These are phyloP conservation scores for Cryomyces minteri DNA, from an alignment of 495 filamentous ascomycete species.

Conservation along the genomic window DNA sequence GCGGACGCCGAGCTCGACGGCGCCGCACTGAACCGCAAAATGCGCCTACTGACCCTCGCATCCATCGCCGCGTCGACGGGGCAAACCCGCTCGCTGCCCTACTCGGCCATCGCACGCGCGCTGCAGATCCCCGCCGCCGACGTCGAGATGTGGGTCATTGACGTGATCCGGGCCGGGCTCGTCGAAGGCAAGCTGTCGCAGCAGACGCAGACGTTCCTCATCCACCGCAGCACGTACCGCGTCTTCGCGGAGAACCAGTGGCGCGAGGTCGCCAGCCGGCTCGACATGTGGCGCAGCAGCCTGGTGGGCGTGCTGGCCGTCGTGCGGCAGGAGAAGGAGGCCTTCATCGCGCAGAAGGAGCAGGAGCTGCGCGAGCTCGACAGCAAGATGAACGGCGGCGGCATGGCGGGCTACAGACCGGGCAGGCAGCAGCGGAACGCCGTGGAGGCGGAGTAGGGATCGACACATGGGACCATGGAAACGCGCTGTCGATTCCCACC, in stretches of 20 bases:
- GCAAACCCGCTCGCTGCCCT: conserved; percentile 66
- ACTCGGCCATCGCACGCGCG: conserved; percentile 59
- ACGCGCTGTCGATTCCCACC: too few relatives aligned
- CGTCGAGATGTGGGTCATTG: conserved; percentile 96
- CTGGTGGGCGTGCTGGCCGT: conserved; percentile 56
- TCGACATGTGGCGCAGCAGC: conserved; percentile 78
- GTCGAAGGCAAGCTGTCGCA: conserved; percentile 91
- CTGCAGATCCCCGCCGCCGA: conserved; percentile 66
- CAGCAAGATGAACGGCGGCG: neutral
- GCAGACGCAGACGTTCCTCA: conserved; percentile 75
- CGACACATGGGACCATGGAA: too few relatives aligned
- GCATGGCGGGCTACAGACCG: neutral
- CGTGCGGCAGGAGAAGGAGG: conserved; percentile 59
- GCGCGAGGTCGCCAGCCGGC: conserved; percentile 71
- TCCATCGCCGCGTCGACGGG: conserved; percentile 61
- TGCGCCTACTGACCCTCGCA: conserved; percentile 85
- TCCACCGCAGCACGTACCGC: conserved; percentile 85
- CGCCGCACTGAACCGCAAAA: conserved; percentile 57
- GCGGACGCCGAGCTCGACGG: conserved; percentile 49
- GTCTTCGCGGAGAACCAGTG: conserved; percentile 98
- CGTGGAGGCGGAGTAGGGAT: neutral
- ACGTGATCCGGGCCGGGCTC: conserved; percentile 84
- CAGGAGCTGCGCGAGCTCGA: conserved; percentile 25
- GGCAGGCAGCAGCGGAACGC: neutral
- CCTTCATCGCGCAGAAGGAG: conserved; percentile 37